Evolutionary conservation across 208 protist species (phyloP).

Genomic region (Herpetomonas tarakana): DNA sequence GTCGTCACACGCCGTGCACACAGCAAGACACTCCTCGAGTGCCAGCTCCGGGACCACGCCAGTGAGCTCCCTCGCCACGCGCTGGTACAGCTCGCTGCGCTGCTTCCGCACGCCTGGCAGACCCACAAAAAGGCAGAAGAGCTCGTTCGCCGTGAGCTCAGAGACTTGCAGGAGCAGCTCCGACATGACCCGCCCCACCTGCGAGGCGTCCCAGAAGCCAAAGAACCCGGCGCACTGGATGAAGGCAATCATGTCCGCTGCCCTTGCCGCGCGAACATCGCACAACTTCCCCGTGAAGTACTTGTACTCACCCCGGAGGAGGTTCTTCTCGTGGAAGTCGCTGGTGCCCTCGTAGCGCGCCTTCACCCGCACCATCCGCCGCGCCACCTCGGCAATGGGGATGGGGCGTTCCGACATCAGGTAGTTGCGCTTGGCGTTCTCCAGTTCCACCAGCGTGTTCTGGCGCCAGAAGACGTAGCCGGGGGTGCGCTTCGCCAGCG

Average conservation of each 20-base stretch:
- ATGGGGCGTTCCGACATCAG: slow-evolving; percentile 65
- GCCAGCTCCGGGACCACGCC: slow-evolving; percentile 58
- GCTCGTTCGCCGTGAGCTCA: slow-evolving; percentile 46
- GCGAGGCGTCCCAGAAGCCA: slow-evolving; percentile 84
- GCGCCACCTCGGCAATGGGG: slow-evolving; percentile 75
- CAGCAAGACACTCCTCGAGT: slow-evolving; percentile 65
- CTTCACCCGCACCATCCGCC: slow-evolving; percentile 82
- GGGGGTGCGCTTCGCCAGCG: slow-evolving; percentile 65
- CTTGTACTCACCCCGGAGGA: slow-evolving; percentile 93
- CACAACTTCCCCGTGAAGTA: slow-evolving; percentile 91
- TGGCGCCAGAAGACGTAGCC: slow-evolving; percentile 92
- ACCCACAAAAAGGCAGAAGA: slow-evolving; percentile 59
- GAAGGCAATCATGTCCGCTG: slow-evolving; percentile 74
- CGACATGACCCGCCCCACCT: slow-evolving; percentile 65
- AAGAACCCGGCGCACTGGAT: slow-evolving; percentile 82
- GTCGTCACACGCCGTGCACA: slow-evolving; percentile 46
- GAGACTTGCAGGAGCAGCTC: slow-evolving; percentile 60
- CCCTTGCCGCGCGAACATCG: slow-evolving; percentile 59
- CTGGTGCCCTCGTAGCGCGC: slow-evolving; percentile 64
- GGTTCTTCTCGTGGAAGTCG: slow-evolving; percentile 79
- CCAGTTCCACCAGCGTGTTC: slow-evolving; percentile 66
- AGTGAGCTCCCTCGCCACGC: slow-evolving; percentile 42
- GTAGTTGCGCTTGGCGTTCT: slow-evolving; percentile 78
- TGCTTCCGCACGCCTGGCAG: slow-evolving; percentile 72
- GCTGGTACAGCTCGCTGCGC: slow-evolving; percentile 36